A percentile compares a stretch with the other conserved stretches of the same genome.
phyloP scores from a whole-genome alignment of 352 stramenopile genomes.

The Albugo laibachii region DNA sequence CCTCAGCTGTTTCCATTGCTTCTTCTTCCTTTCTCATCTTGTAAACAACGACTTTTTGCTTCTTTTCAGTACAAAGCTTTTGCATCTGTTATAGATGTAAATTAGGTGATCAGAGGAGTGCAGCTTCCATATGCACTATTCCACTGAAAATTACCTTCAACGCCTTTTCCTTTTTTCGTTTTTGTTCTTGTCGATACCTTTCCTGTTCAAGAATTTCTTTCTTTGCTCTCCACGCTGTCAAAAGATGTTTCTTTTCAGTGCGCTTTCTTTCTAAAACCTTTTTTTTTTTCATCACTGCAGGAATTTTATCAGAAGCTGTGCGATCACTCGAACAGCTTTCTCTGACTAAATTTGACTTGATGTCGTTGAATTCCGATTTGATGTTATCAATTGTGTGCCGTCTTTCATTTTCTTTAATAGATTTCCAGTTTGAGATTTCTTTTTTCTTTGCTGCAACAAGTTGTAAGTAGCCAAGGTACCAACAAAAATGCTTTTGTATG shows the following conservation, averaged over 20 bases:
- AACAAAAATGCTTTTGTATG: slow-evolving; percentile 40
- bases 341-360: background rate
- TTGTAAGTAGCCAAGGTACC: slow-evolving; percentile 32
- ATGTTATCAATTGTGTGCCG: slow-evolving; percentile 8
- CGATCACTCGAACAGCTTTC: background rate
- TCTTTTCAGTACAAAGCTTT: slow-evolving; percentile 43
- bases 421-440: slow-evolving; percentile 32
- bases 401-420: slow-evolving; percentile 22
- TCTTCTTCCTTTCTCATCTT: slow-evolving; percentile 64
- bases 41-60: slow-evolving; percentile 55
- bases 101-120: too few species aligned
- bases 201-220: slow-evolving; percentile 14
- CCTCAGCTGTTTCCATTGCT: background rate
- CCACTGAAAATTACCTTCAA: slow-evolving; percentile 7
- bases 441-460: slow-evolving; percentile 41
- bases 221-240: slow-evolving; percentile 24
- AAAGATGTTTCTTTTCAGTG: slow-evolving; percentile 13
- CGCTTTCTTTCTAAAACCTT: slow-evolving; percentile 12
- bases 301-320: slow-evolving; percentile 1
- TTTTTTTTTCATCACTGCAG: slow-evolving; percentile 2
- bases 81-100: slow-evolving; percentile 11
- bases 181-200: slow-evolving; percentile 11
- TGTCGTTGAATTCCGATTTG: background rate
- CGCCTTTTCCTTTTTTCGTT: slow-evolving; percentile 6
- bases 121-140: background rate